Conservation (phyloP, 495 filamentous ascomycete genomes). For the Hyaloscypha hepaticicola region DNA sequence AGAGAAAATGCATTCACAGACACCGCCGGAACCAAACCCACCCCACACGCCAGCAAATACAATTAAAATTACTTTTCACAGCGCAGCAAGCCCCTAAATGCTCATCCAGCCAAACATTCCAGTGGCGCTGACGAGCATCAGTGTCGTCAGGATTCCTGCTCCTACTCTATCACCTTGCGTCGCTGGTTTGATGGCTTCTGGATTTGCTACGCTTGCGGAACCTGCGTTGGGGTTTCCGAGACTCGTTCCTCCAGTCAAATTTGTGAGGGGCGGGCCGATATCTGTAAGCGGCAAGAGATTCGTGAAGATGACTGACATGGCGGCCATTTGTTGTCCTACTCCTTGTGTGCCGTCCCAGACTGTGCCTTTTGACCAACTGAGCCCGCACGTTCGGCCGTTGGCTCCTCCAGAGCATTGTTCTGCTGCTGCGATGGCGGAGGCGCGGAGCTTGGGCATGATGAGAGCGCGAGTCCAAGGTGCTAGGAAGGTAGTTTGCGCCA, state of each 20-base stretch:
- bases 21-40: neutral
- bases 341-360: conserved; percentile 55
- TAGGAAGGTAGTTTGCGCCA: conserved; percentile 67
- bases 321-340: conserved; percentile 65
- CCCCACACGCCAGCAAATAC: neutral
- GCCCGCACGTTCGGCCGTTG: conserved; percentile 61
- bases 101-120: conserved; percentile 35
- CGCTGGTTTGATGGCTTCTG: conserved; percentile 22
- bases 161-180: conserved; percentile 57
- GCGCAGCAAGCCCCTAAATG: neutral
- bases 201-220: conserved; percentile 31
- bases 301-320: conserved; percentile 49
- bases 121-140: conserved; percentile 31
- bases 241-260: conserved; percentile 70
- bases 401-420: conserved; percentile 61
- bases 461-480: conserved; percentile 62
- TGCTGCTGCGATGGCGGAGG: conserved; percentile 68
- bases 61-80: neutral
- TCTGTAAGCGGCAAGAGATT: conserved; percentile 23
- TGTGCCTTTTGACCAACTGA: conserved; percentile 59
- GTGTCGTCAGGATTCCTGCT: conserved; percentile 59
- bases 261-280: conserved; percentile 53
- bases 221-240: conserved; percentile 69
- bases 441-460: conserved; percentile 64
- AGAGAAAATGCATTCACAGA: neutral